Evolutionary conservation across 257 asterid species (phyloP).

Genomic region (Mentha longifolia): DNA sequence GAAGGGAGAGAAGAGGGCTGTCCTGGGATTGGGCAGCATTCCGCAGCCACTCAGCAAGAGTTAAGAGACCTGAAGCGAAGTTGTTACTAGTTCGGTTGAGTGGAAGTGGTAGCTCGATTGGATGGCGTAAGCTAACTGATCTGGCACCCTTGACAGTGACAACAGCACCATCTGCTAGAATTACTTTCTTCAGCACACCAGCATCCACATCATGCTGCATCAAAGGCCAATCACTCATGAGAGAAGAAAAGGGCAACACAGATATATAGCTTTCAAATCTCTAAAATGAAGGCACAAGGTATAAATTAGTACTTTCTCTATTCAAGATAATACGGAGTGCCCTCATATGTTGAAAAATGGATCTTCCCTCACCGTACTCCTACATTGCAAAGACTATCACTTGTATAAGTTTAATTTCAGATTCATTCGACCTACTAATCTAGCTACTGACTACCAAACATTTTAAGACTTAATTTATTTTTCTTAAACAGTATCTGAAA

Average conservation of each 20-base stretch:
- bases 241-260: neutral
- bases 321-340: neutral
- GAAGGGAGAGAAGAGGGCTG: constrained; percentile 72
- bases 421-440: constrained; percentile 4
- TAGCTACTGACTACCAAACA: neutral
- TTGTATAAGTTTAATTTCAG: neutral
- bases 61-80: constrained; percentile 81
- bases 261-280: neutral
- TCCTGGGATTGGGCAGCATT: constrained; percentile 56
- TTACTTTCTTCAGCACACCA: constrained; percentile 85
- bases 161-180: constrained; percentile 90
- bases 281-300: neutral
- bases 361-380: neutral
- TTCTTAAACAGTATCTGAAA: neutral
- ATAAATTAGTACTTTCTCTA: neutral
- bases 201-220: constrained; percentile 54
- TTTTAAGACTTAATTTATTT: no score
- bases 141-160: constrained; percentile 96
- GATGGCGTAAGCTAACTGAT: constrained; percentile 91
- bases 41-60: constrained; percentile 78
- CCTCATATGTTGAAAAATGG: neutral
- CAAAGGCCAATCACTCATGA: neutral
- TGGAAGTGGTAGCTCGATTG: constrained; percentile 89
- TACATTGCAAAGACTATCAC: neutral
- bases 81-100: constrained; percentile 58